Base-by-base conservation (phyloP, 805 yeast genomes). In the Candida vaughaniae region DNA sequence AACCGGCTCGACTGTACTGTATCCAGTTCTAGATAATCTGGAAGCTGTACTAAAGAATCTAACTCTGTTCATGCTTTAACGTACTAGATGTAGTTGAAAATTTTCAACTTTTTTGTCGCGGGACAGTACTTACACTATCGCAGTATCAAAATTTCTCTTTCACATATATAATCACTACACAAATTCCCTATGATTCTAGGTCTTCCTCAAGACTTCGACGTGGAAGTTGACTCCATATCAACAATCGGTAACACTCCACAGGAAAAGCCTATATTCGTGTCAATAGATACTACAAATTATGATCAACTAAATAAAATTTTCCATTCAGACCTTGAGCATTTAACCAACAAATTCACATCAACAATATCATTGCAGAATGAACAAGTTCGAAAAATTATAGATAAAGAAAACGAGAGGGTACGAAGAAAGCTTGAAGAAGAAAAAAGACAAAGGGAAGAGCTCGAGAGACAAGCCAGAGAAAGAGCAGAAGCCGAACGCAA, bases 1-100 rank as follows among this genome's bases (percentile, higher is more conserved):
- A 11, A 91, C 95, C 1, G 99, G 98, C 34, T 83, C 77, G 25
- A 87, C 90, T 35, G 86, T 75, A 26, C 95, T 83, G 58, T 67
- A 68, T 6, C 71, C 71, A 10, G 70, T 47, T 38, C 54, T 64
- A 31, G 46, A 34, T 75, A 77, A 20, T 79, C 83, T 33, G 74
- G 74, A 58, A 65, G 74, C 40, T 62, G 63, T 25, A 53, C 63
- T 35, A 49, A 66, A 43, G 52, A 44, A 55, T 57, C 64, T 43
- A 10, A 23, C 25, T 12, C 35, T 23, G 25, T 28, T 27, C 39
- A 33, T 31, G 10, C 1, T 32, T 9, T 9, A 14, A 3, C 10
- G 15, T 7, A 8, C 22, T 9, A 4, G 6, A 27, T 8, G n/a
- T 10, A n/a, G n/a, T 29, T 34, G 43, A 42, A 42, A 42, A 42